A percentile compares a stretch with the other conserved stretches of the same genome.
Evolutionary conservation across 2,329 filamentous ascomycete species (phyloP).

Genomic region (Delphinella strobiligena): DNA sequence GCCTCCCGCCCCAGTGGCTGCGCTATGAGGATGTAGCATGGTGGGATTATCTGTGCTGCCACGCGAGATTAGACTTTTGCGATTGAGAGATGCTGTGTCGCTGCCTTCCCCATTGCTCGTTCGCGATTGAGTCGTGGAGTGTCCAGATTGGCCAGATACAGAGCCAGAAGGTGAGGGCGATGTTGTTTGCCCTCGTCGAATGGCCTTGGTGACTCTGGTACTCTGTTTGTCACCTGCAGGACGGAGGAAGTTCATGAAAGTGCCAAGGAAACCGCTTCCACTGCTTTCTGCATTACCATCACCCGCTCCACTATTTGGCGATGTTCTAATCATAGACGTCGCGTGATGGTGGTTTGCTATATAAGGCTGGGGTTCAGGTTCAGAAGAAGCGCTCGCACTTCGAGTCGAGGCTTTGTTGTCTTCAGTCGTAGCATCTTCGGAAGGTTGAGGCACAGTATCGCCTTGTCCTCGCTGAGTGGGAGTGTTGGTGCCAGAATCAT

Average conservation of each 20-base stretch:
- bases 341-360: not conserved
- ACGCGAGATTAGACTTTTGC: not conserved
- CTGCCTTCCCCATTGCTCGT: not conserved
- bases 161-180: not conserved
- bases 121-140: not conserved
- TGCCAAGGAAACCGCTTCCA: slow-evolving; percentile 25
- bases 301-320: slow-evolving; percentile 1
- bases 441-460: slow-evolving; percentile 56
- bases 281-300: slow-evolving; percentile 1
- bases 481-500: slow-evolving; percentile 14
- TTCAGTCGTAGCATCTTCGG: slow-evolving; percentile 51
- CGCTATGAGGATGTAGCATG: slow-evolving; percentile 2
- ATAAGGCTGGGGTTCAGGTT: not conserved
- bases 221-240: slow-evolving; percentile 45
- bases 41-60: slow-evolving; percentile 10
- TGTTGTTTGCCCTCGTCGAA: slow-evolving; percentile 60
- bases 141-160: not conserved
- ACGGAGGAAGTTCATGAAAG: slow-evolving; percentile 65
- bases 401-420: slow-evolving; percentile 33
- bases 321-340: not conserved
- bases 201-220: slow-evolving; percentile 19
- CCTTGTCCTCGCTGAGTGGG: slow-evolving; percentile 15
- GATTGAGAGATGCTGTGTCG: not conserved
- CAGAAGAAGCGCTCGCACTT: not conserved
- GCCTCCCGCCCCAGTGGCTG: no score